Percentiles rank a stretch among this genome's conserved stretches.
Conservation (phyloP, 176 grass and related monocot genomes). For the Aegilops longissima region DNA sequence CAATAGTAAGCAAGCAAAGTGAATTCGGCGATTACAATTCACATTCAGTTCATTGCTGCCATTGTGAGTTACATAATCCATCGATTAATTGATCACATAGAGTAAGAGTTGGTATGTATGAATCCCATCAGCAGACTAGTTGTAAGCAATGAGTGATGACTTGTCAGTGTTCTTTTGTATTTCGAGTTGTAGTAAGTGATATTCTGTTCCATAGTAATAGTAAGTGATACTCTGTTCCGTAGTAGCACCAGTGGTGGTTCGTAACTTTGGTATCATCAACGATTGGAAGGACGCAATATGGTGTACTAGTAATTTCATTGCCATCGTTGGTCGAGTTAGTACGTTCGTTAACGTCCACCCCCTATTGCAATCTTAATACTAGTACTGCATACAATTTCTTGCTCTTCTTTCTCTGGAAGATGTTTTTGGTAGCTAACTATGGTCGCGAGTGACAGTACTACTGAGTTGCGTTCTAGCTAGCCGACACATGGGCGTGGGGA, state of each 20-base stretch:
- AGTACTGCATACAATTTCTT: too few species aligned
- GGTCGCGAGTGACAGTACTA: too few species aligned
- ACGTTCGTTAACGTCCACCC: too few species aligned
- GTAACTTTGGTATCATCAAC: neutral
- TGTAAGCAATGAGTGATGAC: neutral
- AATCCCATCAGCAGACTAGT: neutral
- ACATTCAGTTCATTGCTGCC: neutral
- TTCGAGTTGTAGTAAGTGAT: too few species aligned
- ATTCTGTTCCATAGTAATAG: too few species aligned
- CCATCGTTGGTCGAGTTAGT: too few species aligned
- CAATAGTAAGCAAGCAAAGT: neutral
- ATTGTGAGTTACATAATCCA: neutral
- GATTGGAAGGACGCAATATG: constrained; percentile 15
- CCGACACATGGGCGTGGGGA: neutral
- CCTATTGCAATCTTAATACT: too few species aligned
- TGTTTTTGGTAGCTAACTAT: too few species aligned
- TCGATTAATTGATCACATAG: constrained; percentile 24
- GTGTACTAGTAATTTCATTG: too few species aligned
- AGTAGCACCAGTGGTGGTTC: neutral
- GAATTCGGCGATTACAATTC: constrained; percentile 11
- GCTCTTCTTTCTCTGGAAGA: too few species aligned
- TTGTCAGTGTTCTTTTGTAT: neutral
- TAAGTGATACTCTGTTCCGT: too few species aligned
- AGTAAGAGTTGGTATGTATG: neutral
- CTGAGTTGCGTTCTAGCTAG: neutral